Conservation (phyloP, 2,329 filamentous ascomycete genomes). For the Xylaria sp. region DNA sequence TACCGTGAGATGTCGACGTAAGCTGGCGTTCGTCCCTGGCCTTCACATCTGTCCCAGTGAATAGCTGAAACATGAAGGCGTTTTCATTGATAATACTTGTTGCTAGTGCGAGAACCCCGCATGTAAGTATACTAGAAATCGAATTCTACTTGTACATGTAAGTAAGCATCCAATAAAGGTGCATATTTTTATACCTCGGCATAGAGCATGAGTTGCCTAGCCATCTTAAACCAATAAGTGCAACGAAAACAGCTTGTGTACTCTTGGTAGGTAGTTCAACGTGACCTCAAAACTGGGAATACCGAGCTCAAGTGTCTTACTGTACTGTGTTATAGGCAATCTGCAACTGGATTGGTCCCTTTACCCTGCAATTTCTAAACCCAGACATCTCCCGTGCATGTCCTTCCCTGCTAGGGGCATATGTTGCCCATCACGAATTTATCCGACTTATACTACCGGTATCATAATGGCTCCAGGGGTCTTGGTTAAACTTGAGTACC, state of each 20-base stretch:
- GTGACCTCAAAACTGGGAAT: background rate
- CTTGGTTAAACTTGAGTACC: background rate
- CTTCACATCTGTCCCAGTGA: background rate
- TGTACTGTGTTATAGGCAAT: background rate
- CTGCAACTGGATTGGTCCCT: background rate
- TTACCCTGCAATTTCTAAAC: constrained; percentile 2
- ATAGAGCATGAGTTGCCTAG: background rate
- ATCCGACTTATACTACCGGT: background rate
- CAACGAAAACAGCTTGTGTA: background rate
- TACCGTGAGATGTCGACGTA: constrained; percentile 9
- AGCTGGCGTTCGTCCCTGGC: background rate
- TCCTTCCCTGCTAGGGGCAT: background rate
- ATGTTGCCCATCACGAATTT: background rate
- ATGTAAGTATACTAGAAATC: background rate
- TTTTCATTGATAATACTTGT: background rate
- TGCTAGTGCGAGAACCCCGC: background rate
- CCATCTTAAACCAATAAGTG: background rate
- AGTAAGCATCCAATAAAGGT: background rate
- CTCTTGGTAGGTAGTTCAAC: background rate
- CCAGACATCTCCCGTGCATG: background rate
- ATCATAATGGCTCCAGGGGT: background rate
- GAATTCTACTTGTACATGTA: background rate
- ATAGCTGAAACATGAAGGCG: constrained; percentile 8
- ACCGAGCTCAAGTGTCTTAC: background rate
- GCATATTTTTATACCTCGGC: background rate